Base-by-base conservation (phyloP, 495 filamentous ascomycete genomes). In the Aspergillus egyptiacus region DNA sequence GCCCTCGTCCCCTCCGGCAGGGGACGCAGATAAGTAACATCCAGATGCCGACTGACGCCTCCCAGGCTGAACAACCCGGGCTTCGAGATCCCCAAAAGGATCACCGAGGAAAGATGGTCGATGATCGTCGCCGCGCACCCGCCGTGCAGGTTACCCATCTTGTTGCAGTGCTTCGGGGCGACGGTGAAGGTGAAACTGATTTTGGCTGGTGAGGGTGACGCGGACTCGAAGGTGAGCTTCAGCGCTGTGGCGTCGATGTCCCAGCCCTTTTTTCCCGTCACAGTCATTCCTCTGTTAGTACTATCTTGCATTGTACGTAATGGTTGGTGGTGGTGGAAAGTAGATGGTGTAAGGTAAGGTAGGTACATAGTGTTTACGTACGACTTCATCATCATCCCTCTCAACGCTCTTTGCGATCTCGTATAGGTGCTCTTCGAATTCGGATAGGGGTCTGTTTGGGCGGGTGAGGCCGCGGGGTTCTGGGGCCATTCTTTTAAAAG, bases 21-120 rank as follows among this genome's bases (percentile, higher is more conserved):
- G 3, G 85, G 84, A 1, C 83, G 71, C 32, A 88, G 57, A 61
- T 86, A 91, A 0, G 84, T 85, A 7, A 82, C 69, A 50, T 77
- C 81, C 25, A 90, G 64, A 14, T 81, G 82, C 20, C 85, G 74
- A 53, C 72, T 82, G 2, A 89, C 83, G 9, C 86, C 85, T n/a
- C 76, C 70, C 38, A 63, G 64, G 22, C 69, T 46, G 74, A 85
- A 90, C 50, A 72, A 80, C 3, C 85, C 86, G 0, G 78, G 76
- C 13, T 64, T 64, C 10, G 77, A 72, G 27, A 83, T 63, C 0
- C 81, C 75, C 5, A 74, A 58, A 14, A 89, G 62, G 11, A 80
- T 69, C n/a, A 69, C 57, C 3, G 77, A 78, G 0, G 86, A 86
- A 54, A 82, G 77, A 17, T 79, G 60, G 60, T 89, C 85, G 56